Conservation (phyloP, 768 basidiomycete species). For the Panaeolus papilionaceus region DNA sequence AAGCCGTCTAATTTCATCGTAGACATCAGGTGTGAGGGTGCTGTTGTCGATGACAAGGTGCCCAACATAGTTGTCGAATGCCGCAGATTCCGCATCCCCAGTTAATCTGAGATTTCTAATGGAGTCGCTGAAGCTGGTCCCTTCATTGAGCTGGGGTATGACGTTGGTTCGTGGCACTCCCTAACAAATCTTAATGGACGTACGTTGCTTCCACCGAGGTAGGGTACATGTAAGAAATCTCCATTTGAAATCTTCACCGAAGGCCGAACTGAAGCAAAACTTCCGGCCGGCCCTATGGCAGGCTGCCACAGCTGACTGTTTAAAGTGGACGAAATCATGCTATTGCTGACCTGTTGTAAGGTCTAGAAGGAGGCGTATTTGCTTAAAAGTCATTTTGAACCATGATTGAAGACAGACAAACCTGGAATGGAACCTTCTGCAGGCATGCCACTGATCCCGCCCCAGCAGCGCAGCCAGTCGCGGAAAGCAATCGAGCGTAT, state of each 20-base stretch:
- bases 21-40: slow-evolving; percentile 47
- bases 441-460: slow-evolving; percentile 50
- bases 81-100: slow-evolving; percentile 44
- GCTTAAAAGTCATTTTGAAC: background rate
- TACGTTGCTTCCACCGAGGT: slow-evolving; percentile 63
- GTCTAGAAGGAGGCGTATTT: slow-evolving; percentile 37
- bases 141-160: slow-evolving; percentile 55
- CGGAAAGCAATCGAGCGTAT: slow-evolving; percentile 49
- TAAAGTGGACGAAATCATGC: slow-evolving; percentile 49
- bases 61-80: slow-evolving; percentile 54
- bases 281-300: slow-evolving; percentile 55
- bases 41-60: slow-evolving; percentile 59
- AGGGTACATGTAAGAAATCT: slow-evolving; percentile 60
- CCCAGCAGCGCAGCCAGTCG: slow-evolving; percentile 51
- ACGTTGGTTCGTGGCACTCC: background rate
- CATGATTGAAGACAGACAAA: slow-evolving; percentile 18
- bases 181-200: slow-evolving; percentile 20
- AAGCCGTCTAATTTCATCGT: slow-evolving; percentile 43
- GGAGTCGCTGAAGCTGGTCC: slow-evolving; percentile 47
- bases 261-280: slow-evolving; percentile 51
- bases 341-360: slow-evolving; percentile 52
- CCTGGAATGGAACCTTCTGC: slow-evolving; percentile 51
- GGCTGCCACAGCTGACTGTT: slow-evolving; percentile 67
- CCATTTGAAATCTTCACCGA: slow-evolving; percentile 52
- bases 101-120: slow-evolving; percentile 47